Base-by-base conservation (phyloP, 495 filamentous ascomycete genomes). In the Talaromyces liani region DNA sequence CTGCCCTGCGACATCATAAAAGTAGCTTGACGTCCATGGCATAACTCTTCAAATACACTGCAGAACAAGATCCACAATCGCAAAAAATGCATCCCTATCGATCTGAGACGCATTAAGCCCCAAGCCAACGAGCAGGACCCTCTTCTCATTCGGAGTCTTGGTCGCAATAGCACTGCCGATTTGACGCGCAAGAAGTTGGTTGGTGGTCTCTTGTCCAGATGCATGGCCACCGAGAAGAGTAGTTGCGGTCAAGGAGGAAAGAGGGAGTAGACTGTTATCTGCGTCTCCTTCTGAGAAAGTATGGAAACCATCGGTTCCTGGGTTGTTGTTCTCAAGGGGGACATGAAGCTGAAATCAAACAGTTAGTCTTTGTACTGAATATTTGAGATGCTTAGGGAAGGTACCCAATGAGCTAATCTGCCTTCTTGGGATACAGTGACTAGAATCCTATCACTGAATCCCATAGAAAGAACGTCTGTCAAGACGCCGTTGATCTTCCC, bases 391-490 rank as follows among this genome's bases (percentile, higher is more conserved):
- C 25, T 27, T 27, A 27, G 25, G 25, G 25, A 1, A 27, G 25
- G 27, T 71, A 97, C 92, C 94, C 94, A 98, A 78, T 98, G 94
- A 8, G 90, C 88, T 39, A 97, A 77, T 66, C 90, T 83, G 47
- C 93, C 94, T 63, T 85, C 83, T 73, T 97, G 93, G 3, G 90
- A 90, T 63, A 98, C 83, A 0, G 92, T 97, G 51, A 98, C 75
- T 70, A 98, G 78, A 71, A 98, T 95, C 73, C 91, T 96, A 80
- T 98, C 94, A 10, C 88, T 85, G 77, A 98, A 97, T 67, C 77
- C 84, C 39, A 90, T 75, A 6, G 77, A 80, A 58, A 84, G 86
- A 54, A 90, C 86, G 67, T 91, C 86, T 4, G 94, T 98, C 16
- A 80, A 73, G 47, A 88, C 74, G 9, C 86, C 87, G 66, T 87